Evolutionary conservation across 257 asterid genomes (phyloP), one percentile per base, ranked within the genome.

Genomic region (Solanum pennellii): DNA sequence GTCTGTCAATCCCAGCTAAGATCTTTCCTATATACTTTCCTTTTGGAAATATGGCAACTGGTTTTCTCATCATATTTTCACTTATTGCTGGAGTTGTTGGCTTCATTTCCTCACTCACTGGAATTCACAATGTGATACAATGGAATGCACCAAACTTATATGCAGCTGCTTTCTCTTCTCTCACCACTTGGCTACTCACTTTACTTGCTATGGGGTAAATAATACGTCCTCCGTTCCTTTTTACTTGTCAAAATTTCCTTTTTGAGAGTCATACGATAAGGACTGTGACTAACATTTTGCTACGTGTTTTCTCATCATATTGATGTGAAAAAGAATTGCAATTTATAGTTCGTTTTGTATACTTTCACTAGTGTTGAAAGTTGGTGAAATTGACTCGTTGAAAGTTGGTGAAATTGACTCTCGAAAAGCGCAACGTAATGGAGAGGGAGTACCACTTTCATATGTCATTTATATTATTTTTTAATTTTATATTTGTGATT

Each of bases 181-280:
- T 96, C 41, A 88, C 94, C 4, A 86, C 97, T 59, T 95, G 92
- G 96, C 59, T 90, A 2, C 94, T 97, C 47, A 93, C 99, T 47
- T 84, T 97, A 71, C 98, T 97, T 7, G 99, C 99, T 4, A 94
- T 95, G 99, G 99, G 99, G 99, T 96, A 90, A 89, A 45, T 15
- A 44, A 41, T 8, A 60, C 31, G 44, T 7, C 15, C 16, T 65
- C 5, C 0, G 23, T 60, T 60, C 7, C 25, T 60, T 60, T 60
- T 21, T 60, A 60, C 29, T 0, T 23, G 68, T 60, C 68, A 60
- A 14, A 23, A 1, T 23, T 60, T 3, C 2, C 66, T 60, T 23
- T 60, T 60, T 21, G 29, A 60, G 68, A 60, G 68, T 37, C 39
- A 60, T 3, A 21, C 68, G 29, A 60, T 9, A 21, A 21, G 68